Evolutionary conservation across 768 basidiomycete genomes (phyloP).

Genomic region (Collybia sordida): DNA sequence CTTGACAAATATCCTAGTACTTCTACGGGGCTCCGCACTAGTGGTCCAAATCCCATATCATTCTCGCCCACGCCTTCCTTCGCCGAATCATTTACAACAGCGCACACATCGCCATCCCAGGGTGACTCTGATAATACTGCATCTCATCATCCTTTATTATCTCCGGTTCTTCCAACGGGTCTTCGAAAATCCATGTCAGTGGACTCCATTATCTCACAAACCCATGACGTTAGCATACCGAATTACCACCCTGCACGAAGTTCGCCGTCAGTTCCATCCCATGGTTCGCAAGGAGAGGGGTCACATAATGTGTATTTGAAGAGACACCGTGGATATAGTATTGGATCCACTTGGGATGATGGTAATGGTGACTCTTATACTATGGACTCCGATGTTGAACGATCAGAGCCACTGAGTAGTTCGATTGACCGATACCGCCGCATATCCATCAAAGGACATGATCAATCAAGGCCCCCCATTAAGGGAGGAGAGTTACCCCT

Average conservation of each 20-base stretch:
- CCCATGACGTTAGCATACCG: conserved; percentile 30
- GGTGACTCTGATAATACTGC: conserved; percentile 20
- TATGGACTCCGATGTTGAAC: conserved; percentile 55
- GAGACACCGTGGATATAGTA: conserved; percentile 53
- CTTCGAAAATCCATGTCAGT: conserved; percentile 78
- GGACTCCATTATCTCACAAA: conserved; percentile 65
- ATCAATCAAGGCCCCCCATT: conserved; percentile 37
- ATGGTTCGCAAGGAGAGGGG: conserved; percentile 20
- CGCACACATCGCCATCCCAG: conserved; percentile 35
- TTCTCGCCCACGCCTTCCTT: conserved; percentile 34
- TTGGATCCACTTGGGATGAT: conserved; percentile 46
- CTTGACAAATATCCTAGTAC: conserved; percentile 8
- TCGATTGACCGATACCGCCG: conserved; percentile 43
- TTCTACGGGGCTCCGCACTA: conserved; percentile 4
- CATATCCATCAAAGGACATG: conserved; percentile 48
- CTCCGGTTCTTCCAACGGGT: conserved; percentile 32
- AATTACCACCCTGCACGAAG: conserved; percentile 32
- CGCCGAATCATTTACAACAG: conserved; percentile 43
- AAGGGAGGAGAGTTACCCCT: conserved; percentile 64
- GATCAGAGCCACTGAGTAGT: conserved; percentile 42
- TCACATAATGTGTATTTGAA: background rate
- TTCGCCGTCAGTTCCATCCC: conserved; percentile 28
- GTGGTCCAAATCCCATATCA: conserved; percentile 11
- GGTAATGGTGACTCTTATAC: conserved; percentile 25
- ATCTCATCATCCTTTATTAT: conserved; percentile 22